A percentile compares a stretch with the other conserved stretches of the same genome.
phyloP scores from a whole-genome alignment of 805 yeast species.

The Nakazawaea siamensis region DNA sequence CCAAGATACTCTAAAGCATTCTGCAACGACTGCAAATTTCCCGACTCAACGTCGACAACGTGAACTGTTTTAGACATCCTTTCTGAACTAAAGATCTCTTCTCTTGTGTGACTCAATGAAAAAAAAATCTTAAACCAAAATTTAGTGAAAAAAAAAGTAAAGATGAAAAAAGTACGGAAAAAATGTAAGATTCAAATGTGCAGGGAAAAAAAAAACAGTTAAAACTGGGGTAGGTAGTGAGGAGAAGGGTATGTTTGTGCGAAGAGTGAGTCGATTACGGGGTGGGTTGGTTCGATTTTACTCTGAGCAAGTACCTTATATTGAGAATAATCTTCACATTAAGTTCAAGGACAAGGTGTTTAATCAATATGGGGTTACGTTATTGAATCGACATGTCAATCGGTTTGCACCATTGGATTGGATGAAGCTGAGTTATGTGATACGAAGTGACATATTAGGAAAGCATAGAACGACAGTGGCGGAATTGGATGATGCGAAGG shows the following conservation, averaged over 20 bases:
- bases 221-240: too few relatives aligned
- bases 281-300: neutral
- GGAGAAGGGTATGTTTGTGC: too few relatives aligned
- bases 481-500: neutral
- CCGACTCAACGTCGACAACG: slow-evolving; percentile 89
- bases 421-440: slow-evolving; percentile 1
- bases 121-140: too few relatives aligned
- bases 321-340: slow-evolving; percentile 1
- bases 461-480: neutral
- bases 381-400: neutral
- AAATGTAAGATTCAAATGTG: too few relatives aligned
- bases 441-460: neutral
- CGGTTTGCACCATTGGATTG: neutral
- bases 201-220: too few relatives aligned
- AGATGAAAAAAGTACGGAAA: too few relatives aligned
- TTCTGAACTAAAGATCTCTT: too few relatives aligned
- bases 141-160: too few relatives aligned
- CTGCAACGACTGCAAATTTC: slow-evolving; percentile 80
- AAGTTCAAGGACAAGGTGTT: slow-evolving; percentile 6
- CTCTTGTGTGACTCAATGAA: too few relatives aligned
- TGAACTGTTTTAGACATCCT: slow-evolving; percentile 30
- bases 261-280: neutral
- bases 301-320: neutral
- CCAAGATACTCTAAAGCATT: slow-evolving; percentile 83
- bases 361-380: slow-evolving; percentile 2